Percentiles rank a stretch among this genome's conserved stretches.
Conservation (phyloP, 331 rosid genomes). For the Quercus tomentella region DNA sequence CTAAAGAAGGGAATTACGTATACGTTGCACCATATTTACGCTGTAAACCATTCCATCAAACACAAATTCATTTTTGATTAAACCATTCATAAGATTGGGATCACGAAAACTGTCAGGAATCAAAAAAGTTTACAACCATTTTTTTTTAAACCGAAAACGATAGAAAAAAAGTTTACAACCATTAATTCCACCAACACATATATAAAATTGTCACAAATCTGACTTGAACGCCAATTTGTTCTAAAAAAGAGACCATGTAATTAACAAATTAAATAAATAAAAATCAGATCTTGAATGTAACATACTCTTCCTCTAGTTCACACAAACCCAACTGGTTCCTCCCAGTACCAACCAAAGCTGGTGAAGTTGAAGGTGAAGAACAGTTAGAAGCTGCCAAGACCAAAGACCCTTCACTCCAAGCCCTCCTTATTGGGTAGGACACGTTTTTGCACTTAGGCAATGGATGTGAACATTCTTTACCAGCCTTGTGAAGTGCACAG, state of each 20-base stretch:
- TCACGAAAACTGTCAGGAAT: neutral
- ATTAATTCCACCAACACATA: neutral
- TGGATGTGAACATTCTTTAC: slow-evolving; percentile 3
- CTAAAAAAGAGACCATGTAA: neutral
- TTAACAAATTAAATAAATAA: neutral
- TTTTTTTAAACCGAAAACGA: too few species aligned
- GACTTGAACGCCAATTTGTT: neutral
- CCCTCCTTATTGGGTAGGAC: slow-evolving; percentile 39
- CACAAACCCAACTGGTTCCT: neutral
- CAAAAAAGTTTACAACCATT: neutral
- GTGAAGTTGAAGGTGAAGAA: slow-evolving; percentile 32
- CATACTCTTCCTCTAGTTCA: neutral
- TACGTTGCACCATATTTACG: neutral
- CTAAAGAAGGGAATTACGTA: neutral
- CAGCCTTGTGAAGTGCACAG: slow-evolving; percentile 32
- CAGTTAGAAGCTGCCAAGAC: slow-evolving; percentile 15
- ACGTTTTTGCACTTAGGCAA: slow-evolving; percentile 16
- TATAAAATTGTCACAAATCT: neutral
- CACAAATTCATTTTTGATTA: neutral
- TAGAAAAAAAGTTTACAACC: neutral
- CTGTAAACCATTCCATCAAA: neutral
- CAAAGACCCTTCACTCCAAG: slow-evolving; percentile 36
- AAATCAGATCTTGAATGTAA: neutral
- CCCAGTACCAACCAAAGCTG: neutral
- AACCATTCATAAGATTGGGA: neutral